Base-by-base conservation (phyloP, 306 rosid species). In the Cicer bijugum region DNA sequence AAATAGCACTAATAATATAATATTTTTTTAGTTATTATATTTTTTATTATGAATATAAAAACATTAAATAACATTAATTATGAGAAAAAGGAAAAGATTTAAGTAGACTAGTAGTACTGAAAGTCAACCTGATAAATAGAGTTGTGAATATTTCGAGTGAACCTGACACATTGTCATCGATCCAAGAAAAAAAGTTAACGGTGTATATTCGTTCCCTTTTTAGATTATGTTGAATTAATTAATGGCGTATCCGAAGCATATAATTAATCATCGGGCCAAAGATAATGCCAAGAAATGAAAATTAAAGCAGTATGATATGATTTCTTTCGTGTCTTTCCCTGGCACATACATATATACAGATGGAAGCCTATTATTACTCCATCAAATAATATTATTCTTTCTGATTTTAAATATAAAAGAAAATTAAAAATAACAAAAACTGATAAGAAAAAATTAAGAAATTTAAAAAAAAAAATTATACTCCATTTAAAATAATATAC, bases 291-390 rank as follows among this genome's bases (percentile, higher is more conserved):
- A 73, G 33, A 38, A 39, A 8, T 63, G 4, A 48, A 74, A 59
- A 74, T 47, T 48, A 78, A 58, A 67, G 79, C 71, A 67, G 59
- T 58, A 14, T 37, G 11, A n/a, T 12, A 23, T 71, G 17, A 79
- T 64, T 44, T 72, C 69, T 55, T 38, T 42, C 44, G 78, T 66
- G 70, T 67, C 70, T 80, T 80, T 74, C 76, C 80, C 76, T 38
- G 57, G 59, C 71, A 58, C 79, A 67, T 71, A 53, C 11, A 71
- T 70, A 39, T 39, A 46, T 46, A 15, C 56, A 61, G 8, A 60
- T n/a, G 67, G 47, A 77, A 46, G 44, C 15, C 11, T 64, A 52
- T 16, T 15, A 52, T 20, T 52, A 51, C 57, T 15, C 16, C 1
- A 15, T n/a, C 17, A 14, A 14, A n/a, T 12, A 50, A 50, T 50